Conservation (phyloP, 208 protist genomes). For the Crithidia bombi region DNA sequence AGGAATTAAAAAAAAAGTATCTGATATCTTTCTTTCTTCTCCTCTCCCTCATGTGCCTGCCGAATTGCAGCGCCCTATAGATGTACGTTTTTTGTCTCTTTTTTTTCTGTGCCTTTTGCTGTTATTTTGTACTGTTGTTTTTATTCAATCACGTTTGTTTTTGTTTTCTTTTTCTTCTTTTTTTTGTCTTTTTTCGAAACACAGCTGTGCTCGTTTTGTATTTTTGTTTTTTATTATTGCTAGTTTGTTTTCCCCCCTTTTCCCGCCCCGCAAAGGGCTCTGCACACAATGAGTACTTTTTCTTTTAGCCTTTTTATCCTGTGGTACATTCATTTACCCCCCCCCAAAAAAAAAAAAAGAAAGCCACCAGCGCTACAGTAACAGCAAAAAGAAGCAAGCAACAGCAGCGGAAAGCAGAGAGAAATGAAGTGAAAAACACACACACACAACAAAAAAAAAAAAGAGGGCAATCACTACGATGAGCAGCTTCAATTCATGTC, state of each 20-base stretch:
- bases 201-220: constrained; percentile 2
- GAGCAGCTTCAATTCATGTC: too few species aligned
- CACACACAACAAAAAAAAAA: background rate
- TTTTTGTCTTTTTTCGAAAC: background rate
- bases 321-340: background rate
- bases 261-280: too few species aligned
- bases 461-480: too few species aligned
- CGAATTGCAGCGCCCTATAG: too few species aligned
- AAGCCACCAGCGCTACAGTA: background rate
- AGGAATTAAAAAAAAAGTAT: too few species aligned
- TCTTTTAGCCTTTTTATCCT: background rate
- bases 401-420: background rate
- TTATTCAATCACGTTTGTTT: background rate
- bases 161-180: constrained; percentile 4
- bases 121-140: background rate
- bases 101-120: constrained; percentile 2
- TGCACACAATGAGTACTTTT: too few species aligned
- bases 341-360: background rate
- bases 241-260: background rate
- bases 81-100: background rate
- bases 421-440: background rate
- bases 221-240: background rate
- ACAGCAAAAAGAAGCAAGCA: background rate
- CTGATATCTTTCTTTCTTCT: too few species aligned
- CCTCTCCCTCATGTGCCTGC: too few species aligned